Base-by-base conservation (phyloP, 768 basidiomycete species). In the Hygrophorus russula region DNA sequence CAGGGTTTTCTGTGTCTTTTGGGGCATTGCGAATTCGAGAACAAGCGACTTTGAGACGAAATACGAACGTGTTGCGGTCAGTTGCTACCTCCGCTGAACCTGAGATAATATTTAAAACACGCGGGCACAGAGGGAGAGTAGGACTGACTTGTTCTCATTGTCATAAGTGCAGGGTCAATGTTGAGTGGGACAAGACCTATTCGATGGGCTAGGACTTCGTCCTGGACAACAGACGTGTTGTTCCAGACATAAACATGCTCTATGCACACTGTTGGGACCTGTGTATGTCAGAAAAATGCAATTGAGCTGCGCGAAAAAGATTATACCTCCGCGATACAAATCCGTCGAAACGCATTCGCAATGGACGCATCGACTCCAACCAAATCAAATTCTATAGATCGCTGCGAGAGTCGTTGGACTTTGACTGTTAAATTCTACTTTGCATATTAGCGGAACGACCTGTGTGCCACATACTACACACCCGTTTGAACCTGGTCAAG, bases 361-460 rank as follows among this genome's bases (percentile, higher is more conserved):
- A 99, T 86, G 12, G 90, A 87, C 0, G 96, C 88, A 59, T 99
- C 94, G 20, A 97, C 84, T 4, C 94, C 93, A 44, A 97, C 75
- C 36, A 98, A 68, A 63, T 99, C 96, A 59, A 99, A 94, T 51
- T 97, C 93, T 48, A 96, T 76, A 2, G 84, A 82, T 12, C 82
- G 74, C 34, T 83, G 73, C 0, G 92, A 94, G 29, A 93, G 65
- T 34, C 86, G 74, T 47, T 85, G 78, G 29, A 96, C 71, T 45
- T 80, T 70, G 8, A 91, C 76, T 56, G 69, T 66, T 43, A 93
- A 66, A 55, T 71, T 82, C 89, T 89, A 62, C 53, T 59, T 64
- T 67, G 59, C 51, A 46, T 37, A 49, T 46, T 41, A 50, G 41
- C 35, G 41, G 31, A 30, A 48, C 38, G 40, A 47, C 4, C 17